Percentiles rank a stretch among this genome's conserved stretches.
Evolutionary conservation across 768 basidiomycete species (phyloP).

Genomic region (Lentinula raphanica): DNA sequence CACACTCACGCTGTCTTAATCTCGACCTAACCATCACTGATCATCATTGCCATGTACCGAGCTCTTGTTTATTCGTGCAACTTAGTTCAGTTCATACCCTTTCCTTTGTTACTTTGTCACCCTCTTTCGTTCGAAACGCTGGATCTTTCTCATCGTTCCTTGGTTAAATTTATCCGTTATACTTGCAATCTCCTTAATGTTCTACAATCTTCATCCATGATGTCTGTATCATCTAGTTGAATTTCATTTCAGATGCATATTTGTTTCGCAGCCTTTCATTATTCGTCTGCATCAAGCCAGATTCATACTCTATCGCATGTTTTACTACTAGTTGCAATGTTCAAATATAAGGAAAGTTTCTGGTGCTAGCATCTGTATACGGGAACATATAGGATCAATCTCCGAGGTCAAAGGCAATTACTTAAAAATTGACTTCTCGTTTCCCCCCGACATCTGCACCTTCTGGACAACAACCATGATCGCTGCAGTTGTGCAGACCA

Average conservation of each 20-base stretch:
- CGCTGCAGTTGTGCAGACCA: not conserved
- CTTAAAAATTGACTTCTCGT: no score
- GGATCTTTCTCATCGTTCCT: not conserved
- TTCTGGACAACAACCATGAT: not conserved
- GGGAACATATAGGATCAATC: no score
- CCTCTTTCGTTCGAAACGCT: not conserved
- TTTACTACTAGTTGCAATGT: no score
- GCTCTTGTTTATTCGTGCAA: not conserved
- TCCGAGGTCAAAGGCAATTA: no score
- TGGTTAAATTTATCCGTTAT: not conserved
- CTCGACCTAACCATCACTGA: not conserved
- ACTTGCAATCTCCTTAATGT: not conserved
- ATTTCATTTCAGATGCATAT: not conserved
- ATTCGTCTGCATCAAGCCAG: not conserved
- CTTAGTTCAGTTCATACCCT: no score
- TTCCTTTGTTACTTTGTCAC: not conserved
- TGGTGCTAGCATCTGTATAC: no score
- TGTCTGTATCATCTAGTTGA: not conserved
- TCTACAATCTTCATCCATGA: not conserved
- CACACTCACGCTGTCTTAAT: conserved; percentile 8
- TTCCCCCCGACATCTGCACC: not conserved
- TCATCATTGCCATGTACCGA: not conserved
- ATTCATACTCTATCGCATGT: no score
- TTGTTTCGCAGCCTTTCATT: not conserved
- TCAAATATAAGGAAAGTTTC: no score